Percentiles rank a stretch among this genome's conserved stretches.
Evolutionary conservation across 2,329 filamentous ascomycete species (phyloP).

Genomic region (Aspergillus sp.): DNA sequence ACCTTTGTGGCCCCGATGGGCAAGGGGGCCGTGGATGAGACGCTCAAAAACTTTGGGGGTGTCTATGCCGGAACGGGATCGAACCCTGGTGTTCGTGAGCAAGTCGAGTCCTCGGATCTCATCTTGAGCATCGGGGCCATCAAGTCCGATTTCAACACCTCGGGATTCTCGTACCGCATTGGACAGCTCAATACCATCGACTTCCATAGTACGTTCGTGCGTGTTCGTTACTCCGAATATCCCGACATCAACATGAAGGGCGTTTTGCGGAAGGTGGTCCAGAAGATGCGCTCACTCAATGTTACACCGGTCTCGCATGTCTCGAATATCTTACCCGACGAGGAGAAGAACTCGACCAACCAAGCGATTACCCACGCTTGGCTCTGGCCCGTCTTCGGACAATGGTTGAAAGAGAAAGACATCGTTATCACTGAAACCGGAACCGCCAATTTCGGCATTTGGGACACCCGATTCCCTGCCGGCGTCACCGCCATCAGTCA

Average conservation of each 20-base stretch:
- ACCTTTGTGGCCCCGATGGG: conserved; percentile 90
- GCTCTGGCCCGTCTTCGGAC: conserved; percentile 74
- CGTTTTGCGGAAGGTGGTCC: conserved; percentile 69
- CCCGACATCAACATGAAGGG: conserved; percentile 77
- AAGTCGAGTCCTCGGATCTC: conserved; percentile 42
- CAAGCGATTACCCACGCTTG: conserved; percentile 51
- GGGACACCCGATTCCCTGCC: conserved; percentile 76
- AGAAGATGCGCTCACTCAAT: conserved; percentile 57
- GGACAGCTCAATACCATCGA: conserved; percentile 79
- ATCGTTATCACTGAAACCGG: conserved; percentile 85
- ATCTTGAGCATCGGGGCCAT: conserved; percentile 46
- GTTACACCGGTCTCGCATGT: conserved; percentile 54
- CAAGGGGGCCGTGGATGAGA: conserved; percentile 79
- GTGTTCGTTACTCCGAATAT: conserved; percentile 77
- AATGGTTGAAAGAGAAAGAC: conserved; percentile 71
- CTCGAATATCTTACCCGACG: conserved; percentile 52
- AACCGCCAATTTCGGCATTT: conserved; percentile 84
- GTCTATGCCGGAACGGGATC: conserved; percentile 82
- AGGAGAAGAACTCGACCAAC: conserved; percentile 30
- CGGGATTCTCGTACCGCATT: conserved; percentile 79
- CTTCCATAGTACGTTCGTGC: conserved; percentile 73
- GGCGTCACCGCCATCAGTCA: conserved; percentile 80
- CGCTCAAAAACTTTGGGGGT: conserved; percentile 72
- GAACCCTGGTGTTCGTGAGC: conserved; percentile 49
- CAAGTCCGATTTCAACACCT: conserved; percentile 50